These are phyloP conservation scores for Fusarium sp. DNA, from an alignment of 2,329 filamentous ascomycete genomes.

Conservation along the genomic window DNA sequence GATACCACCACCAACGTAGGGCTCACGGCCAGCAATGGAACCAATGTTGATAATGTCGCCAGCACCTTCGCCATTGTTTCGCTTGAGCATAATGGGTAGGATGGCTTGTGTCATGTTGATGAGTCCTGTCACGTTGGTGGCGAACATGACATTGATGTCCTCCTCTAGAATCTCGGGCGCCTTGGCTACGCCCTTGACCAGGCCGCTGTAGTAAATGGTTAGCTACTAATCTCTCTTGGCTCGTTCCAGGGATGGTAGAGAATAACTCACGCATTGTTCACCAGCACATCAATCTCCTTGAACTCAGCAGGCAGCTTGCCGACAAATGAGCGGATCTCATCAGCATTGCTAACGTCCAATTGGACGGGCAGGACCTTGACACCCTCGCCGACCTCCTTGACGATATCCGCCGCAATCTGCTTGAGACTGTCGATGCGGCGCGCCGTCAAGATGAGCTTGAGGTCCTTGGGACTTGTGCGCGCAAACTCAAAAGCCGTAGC, in stretches of 20 bases:
- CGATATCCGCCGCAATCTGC: conserved; percentile 83
- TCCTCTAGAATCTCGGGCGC: conserved; percentile 87
- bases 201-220: conserved; percentile 69
- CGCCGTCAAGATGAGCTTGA: conserved; percentile 90
- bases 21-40: conserved; percentile 89
- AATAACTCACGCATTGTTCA: conserved; percentile 90
- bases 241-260: rapidly evolving
- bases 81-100: conserved; percentile 84
- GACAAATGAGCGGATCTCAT: conserved; percentile 82
- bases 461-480: conserved; percentile 81
- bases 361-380: conserved; percentile 87
- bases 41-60: conserved; percentile 97
- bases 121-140: conserved; percentile 93
- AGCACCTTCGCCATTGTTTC: conserved; percentile 76
- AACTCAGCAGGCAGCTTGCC: conserved; percentile 83
- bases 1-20: conserved; percentile 88
- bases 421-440: conserved; percentile 84
- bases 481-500: conserved; percentile 91
- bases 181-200: conserved; percentile 89
- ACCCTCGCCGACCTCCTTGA: conserved; percentile 80
- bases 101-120: conserved; percentile 98
- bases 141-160: conserved; percentile 90
- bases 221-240: rapidly evolving
- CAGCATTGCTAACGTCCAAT: conserved; percentile 87
- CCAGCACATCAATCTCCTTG: conserved; percentile 85